These are phyloP conservation scores for Dendrobium huoshanense DNA, from an alignment of 106 monocot genomes.

Conservation along the genomic window DNA sequence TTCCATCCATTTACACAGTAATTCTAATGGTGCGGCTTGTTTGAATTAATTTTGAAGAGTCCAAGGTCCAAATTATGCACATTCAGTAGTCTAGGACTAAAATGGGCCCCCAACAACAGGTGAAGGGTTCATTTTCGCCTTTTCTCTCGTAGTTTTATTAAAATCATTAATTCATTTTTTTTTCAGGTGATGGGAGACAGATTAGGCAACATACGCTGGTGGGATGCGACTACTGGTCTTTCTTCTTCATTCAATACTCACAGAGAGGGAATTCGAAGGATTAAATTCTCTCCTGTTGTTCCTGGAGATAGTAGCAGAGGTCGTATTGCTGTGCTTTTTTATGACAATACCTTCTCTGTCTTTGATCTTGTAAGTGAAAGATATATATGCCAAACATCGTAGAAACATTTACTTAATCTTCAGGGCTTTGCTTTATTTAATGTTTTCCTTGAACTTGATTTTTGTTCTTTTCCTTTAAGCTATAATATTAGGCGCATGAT, in stretches of 20 bases:
- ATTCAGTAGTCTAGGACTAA: too few species aligned
- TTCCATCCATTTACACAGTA: too few species aligned
- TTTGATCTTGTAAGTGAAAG: constrained; percentile 91
- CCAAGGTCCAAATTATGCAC: too few species aligned
- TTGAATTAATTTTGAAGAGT: too few species aligned
- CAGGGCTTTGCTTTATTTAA: background rate
- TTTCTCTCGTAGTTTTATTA: background rate
- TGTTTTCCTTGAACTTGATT: background rate
- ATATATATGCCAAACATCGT: background rate
- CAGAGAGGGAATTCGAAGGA: constrained; percentile 93
- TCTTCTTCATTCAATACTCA: constrained; percentile 97
- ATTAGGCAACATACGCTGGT: constrained; percentile 95
- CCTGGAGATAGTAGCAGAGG: constrained; percentile 91
- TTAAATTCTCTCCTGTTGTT: constrained; percentile 98
- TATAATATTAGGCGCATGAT: background rate
- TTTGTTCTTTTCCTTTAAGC: background rate
- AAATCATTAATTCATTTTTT: constrained; percentile 5
- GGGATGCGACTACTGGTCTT: constrained; percentile 93
- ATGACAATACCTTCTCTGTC: constrained; percentile 94
- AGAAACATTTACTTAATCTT: background rate
- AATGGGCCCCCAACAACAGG: too few species aligned
- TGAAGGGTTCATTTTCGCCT: too few species aligned
- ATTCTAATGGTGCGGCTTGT: too few species aligned
- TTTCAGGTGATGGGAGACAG: constrained; percentile 95
- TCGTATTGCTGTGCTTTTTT: constrained; percentile 90